Percentiles rank a stretch among this genome's conserved stretches.
These are phyloP conservation scores for Globisporangium parvum DNA, from an alignment of 352 stramenopile species.

Conservation along the genomic window DNA sequence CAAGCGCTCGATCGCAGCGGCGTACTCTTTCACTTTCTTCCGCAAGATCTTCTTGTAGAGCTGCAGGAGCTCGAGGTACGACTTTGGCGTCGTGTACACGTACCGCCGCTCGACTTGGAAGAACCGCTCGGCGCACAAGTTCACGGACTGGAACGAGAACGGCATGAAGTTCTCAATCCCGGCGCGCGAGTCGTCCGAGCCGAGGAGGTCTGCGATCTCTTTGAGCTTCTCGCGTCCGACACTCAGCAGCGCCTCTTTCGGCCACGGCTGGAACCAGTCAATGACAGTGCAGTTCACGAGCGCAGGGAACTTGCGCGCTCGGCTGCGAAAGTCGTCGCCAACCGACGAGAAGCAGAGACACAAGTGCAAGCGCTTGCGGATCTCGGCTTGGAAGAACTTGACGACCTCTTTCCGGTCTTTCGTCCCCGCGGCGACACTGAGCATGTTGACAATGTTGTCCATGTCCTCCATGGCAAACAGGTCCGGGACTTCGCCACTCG, in stretches of 20 bases:
- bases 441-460: slow-evolving; percentile 90
- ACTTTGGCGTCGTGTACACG: slow-evolving; percentile 95
- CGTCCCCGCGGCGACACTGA: slow-evolving; percentile 59
- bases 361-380: slow-evolving; percentile 94
- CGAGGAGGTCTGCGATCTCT: slow-evolving; percentile 80
- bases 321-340: slow-evolving; percentile 93
- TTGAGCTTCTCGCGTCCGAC: slow-evolving; percentile 88
- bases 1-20: slow-evolving; percentile 85
- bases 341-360: slow-evolving; percentile 94
- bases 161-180: slow-evolving; percentile 96
- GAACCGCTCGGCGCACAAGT: slow-evolving; percentile 89
- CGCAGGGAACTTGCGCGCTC: slow-evolving; percentile 92
- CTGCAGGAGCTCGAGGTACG: slow-evolving; percentile 93
- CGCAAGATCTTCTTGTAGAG: slow-evolving; percentile 92
- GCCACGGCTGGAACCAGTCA: slow-evolving; percentile 93
- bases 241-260: slow-evolving; percentile 89
- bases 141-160: slow-evolving; percentile 93
- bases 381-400: slow-evolving; percentile 93
- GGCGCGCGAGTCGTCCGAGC: slow-evolving; percentile 61
- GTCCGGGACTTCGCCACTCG: slow-evolving; percentile 91
- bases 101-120: slow-evolving; percentile 86
- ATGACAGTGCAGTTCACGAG: slow-evolving; percentile 96
- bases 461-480: slow-evolving; percentile 93
- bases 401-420: slow-evolving; percentile 92
- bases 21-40: slow-evolving; percentile 90